phyloP scores from a whole-genome alignment of 2,329 filamentous ascomycete species.

The Sphaceloma murrayae region DNA sequence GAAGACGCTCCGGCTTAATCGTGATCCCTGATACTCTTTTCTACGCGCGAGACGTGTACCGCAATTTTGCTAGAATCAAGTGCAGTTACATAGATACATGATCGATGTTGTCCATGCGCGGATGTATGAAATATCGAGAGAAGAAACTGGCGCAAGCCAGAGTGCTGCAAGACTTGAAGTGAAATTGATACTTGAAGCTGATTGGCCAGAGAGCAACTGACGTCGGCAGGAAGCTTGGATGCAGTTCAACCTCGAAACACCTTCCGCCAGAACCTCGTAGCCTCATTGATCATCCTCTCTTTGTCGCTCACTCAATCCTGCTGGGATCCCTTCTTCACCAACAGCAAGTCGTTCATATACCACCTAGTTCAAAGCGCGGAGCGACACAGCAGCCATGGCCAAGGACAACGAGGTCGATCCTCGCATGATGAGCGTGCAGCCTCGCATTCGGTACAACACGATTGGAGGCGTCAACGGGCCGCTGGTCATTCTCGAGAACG shows the following conservation, averaged over 20 bases:
- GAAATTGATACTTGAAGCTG: background rate
- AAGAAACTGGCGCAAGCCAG: background rate
- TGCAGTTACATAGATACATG: slow-evolving; percentile 15
- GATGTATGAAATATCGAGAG: background rate
- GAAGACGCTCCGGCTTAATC: slow-evolving; percentile 97
- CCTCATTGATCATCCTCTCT: slow-evolving; percentile 21
- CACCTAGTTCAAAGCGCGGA: background rate
- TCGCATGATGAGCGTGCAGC: slow-evolving; percentile 50
- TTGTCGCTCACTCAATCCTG: slow-evolving; percentile 20
- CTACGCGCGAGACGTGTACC: slow-evolving; percentile 46
- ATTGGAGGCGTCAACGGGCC: slow-evolving; percentile 96
- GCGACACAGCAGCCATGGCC: slow-evolving; percentile 24
- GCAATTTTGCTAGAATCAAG: slow-evolving; percentile 3
- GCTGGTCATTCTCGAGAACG: slow-evolving; percentile 94
- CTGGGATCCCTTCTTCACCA: slow-evolving; percentile 12
- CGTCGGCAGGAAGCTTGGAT: slow-evolving; percentile 13
- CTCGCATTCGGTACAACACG: slow-evolving; percentile 89
- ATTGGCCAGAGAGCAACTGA: slow-evolving; percentile 7
- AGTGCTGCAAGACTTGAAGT: no score
- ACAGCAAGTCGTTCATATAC: background rate
- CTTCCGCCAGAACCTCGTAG: slow-evolving; percentile 7
- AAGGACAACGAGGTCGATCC: slow-evolving; percentile 33
- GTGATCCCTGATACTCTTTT: slow-evolving; percentile 56
- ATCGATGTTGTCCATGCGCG: slow-evolving; percentile 8
- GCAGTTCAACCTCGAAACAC: slow-evolving; percentile 14